Percentiles rank a stretch among this genome's conserved stretches.
These are phyloP conservation scores for Citrus maxima DNA, from an alignment of 345 rosid species.

Conservation along the genomic window DNA sequence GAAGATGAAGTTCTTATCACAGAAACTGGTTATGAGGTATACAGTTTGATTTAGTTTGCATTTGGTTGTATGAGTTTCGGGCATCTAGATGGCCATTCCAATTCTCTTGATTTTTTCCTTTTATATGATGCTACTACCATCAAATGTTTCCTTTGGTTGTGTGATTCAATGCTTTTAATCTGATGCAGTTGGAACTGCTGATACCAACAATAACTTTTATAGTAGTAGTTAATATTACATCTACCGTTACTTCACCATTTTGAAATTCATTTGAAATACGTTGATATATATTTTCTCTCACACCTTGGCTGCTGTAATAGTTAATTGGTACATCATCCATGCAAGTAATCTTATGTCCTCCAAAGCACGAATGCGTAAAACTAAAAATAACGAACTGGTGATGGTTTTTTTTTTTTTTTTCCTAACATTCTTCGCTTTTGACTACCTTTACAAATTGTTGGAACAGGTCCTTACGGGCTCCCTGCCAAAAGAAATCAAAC, in stretches of 20 bases:
- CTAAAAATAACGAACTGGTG: not conserved
- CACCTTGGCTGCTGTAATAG: not conserved
- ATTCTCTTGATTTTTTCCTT: not conserved
- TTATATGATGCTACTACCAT: not conserved
- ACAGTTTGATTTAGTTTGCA: not conserved
- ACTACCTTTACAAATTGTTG: not conserved
- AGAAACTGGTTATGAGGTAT: constrained; percentile 83
- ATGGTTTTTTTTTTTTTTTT: not conserved
- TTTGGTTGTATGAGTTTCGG: not conserved
- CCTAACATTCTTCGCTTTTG: not conserved
- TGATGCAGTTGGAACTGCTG: not conserved
- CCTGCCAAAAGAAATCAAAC: constrained; percentile 87
- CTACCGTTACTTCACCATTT: not conserved
- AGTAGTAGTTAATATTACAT: not conserved
- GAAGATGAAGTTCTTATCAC: constrained; percentile 97
- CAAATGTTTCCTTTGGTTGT: not conserved
- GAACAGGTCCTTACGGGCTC: constrained; percentile 91
- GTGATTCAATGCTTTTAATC: not conserved
- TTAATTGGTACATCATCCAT: not conserved
- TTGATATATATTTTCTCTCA: not conserved
- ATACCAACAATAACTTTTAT: not conserved
- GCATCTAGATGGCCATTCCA: not conserved
- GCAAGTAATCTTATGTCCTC: not conserved
- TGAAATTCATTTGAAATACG: not conserved
- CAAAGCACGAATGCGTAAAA: not conserved